phyloP scores from a whole-genome alignment of 345 rosid species.

The Erysimum cheiranthoides region DNA sequence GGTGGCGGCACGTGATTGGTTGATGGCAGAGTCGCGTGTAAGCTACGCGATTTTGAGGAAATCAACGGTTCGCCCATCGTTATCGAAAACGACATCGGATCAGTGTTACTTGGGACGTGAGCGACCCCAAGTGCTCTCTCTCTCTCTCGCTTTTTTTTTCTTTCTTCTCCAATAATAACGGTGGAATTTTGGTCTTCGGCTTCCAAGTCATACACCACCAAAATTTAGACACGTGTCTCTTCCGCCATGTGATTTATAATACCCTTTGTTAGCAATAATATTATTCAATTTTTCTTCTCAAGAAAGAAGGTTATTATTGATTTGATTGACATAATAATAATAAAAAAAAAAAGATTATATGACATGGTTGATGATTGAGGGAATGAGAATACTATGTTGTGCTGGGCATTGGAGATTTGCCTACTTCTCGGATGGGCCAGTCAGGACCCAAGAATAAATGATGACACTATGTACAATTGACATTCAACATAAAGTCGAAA shows the following conservation, averaged over 20 bases:
- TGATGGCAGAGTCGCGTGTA: constrained; percentile 34
- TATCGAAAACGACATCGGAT: constrained; percentile 32
- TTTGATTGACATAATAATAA: too few species aligned
- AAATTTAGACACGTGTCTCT: constrained; percentile 33
- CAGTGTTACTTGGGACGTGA: constrained; percentile 43
- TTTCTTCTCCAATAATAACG: constrained; percentile 23
- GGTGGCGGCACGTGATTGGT: not conserved
- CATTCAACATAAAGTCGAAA: constrained; percentile 5
- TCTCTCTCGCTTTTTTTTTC: not conserved
- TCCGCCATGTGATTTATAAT: not conserved
- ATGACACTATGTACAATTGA: constrained; percentile 15
- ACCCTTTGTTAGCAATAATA: not conserved
- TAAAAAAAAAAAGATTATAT: not conserved
- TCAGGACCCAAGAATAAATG: constrained; percentile 15
- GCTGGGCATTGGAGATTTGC: not conserved
- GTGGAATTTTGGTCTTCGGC: constrained; percentile 5
- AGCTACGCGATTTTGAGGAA: constrained; percentile 36
- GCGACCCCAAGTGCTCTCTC: constrained; percentile 13
- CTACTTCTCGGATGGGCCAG: constrained; percentile 13
- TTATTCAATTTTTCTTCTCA: not conserved
- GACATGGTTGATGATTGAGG: constrained; percentile 12
- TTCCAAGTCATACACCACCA: constrained; percentile 21
- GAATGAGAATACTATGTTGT: not conserved
- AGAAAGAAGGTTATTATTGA: not conserved
- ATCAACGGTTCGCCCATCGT: constrained; percentile 31